Conservation (phyloP, 2,329 filamentous ascomycete species). For the Fusarium papillatum region DNA sequence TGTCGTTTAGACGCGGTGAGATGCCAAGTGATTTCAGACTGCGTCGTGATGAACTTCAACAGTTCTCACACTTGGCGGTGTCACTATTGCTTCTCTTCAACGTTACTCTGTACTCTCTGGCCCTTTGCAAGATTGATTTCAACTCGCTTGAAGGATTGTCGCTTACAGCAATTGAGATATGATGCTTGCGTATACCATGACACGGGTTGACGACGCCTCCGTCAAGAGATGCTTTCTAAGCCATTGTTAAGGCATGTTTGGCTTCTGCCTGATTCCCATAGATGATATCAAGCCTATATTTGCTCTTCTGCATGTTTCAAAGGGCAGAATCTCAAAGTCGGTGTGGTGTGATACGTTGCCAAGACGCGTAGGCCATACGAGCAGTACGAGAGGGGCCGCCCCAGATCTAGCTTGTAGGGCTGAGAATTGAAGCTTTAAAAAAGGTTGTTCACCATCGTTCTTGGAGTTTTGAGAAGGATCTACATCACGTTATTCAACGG, state of each 20-base stretch:
- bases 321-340: background rate
- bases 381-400: background rate
- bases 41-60: background rate
- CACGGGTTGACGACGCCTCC: constrained; percentile 6
- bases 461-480: background rate
- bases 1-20: background rate
- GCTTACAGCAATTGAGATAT: background rate
- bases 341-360: background rate
- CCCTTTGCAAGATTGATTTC: background rate
- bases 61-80: background rate
- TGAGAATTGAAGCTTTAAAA: background rate
- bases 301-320: background rate
- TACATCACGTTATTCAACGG: background rate
- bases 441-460: background rate
- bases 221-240: background rate
- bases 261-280: background rate
- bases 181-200: constrained; percentile 12
- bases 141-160: background rate
- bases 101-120: background rate
- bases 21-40: background rate
- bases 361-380: constrained; percentile 5
- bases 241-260: background rate
- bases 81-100: background rate
- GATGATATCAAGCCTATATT: background rate
- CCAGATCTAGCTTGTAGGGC: background rate